Conservation (phyloP, 148 eudicot genomes). For the Chenopodium album region DNA sequence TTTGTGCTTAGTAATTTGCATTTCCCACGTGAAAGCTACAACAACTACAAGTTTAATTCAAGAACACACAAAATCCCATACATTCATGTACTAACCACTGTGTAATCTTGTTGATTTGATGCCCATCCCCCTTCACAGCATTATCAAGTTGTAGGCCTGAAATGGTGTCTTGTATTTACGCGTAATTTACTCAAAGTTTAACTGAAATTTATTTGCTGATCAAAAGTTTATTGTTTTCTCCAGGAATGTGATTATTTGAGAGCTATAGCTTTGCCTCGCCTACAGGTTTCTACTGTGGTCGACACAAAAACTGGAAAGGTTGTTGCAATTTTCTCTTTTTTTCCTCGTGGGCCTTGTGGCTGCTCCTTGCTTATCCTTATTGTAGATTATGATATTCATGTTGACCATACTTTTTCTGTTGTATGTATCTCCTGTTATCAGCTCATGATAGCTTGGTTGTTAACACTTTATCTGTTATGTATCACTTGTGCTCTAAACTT, state of each 20-base stretch:
- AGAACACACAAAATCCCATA: background rate
- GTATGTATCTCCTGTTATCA: background rate
- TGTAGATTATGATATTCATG: background rate
- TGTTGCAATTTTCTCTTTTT: constrained; percentile 16
- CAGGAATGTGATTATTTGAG: constrained; percentile 97
- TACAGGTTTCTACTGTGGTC: constrained; percentile 86
- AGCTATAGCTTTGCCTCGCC: constrained; percentile 78
- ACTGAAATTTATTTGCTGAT: constrained; percentile 3
- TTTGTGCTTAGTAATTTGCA: background rate
- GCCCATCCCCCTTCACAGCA: background rate
- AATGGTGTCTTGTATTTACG: background rate
- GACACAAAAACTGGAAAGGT: constrained; percentile 96
- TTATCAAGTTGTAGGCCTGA: background rate
- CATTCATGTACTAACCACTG: background rate
- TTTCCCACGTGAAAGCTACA: background rate
- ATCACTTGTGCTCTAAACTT: too few species aligned
- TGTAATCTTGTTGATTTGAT: background rate
- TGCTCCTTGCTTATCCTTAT: background rate
- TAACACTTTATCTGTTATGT: background rate
- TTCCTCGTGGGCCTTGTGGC: background rate
- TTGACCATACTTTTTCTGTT: background rate
- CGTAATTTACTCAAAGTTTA: constrained; percentile 1
- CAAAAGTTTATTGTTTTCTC: constrained; percentile 20
- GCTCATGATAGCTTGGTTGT: background rate
- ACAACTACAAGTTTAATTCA: background rate